These are phyloP conservation scores for Silene vulgaris DNA, from an alignment of 179 eudicot species.

Conservation along the genomic window DNA sequence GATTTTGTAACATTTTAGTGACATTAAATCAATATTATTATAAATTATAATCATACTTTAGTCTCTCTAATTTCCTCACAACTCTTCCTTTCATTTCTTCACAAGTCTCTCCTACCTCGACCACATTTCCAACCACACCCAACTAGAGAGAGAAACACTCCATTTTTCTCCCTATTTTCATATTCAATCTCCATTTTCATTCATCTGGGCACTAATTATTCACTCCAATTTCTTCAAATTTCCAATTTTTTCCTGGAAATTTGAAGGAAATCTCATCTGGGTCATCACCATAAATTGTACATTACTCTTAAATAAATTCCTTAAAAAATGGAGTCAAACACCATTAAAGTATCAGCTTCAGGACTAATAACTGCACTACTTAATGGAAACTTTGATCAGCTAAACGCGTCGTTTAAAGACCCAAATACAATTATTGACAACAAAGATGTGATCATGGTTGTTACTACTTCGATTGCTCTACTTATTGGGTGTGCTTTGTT, in stretches of 20 bases:
- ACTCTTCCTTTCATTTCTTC: slow-evolving; percentile 15
- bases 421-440: slow-evolving; percentile 44
- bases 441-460: slow-evolving; percentile 47
- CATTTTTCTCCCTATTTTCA: not conserved
- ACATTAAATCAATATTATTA: not conserved
- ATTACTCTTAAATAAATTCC: not conserved
- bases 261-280: slow-evolving; percentile 20
- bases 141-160: slow-evolving; percentile 18
- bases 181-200: not conserved
- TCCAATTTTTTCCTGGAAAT: slow-evolving; percentile 8
- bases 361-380: slow-evolving; percentile 58
- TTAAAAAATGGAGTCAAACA: slow-evolving; percentile 43
- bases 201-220: slow-evolving; percentile 19
- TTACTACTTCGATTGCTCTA: slow-evolving; percentile 66
- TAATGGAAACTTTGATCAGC: slow-evolving; percentile 42
- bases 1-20: not conserved
- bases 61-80: not conserved
- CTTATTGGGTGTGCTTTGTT: slow-evolving; percentile 56
- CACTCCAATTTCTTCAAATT: slow-evolving; percentile 1
- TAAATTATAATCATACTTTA: not conserved
- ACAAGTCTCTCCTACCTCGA: slow-evolving; percentile 35
- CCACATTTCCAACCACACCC: slow-evolving; percentile 30
- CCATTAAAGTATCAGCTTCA: slow-evolving; percentile 59
- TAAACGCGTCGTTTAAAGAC: slow-evolving; percentile 42
- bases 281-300: not conserved